phyloP scores from a whole-genome alignment of 495 filamentous ascomycete genomes.

The Lasiosphaeria miniovina region DNA sequence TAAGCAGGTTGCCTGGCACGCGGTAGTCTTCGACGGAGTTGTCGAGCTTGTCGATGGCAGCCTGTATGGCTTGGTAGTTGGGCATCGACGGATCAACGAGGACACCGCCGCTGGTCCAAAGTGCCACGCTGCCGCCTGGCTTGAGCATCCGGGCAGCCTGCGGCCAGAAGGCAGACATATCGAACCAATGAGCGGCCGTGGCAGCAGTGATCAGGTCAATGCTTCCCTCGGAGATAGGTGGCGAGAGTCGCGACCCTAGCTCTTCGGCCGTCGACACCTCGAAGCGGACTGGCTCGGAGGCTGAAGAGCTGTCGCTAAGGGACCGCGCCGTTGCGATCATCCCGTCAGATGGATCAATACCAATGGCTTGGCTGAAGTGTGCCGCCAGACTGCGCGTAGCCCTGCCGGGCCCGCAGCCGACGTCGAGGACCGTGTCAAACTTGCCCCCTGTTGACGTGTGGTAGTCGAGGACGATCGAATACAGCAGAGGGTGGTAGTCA shows the following conservation, averaged over 20 bases:
- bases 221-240: not conserved
- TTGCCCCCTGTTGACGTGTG: slow-evolving; percentile 48
- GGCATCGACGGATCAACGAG: slow-evolving; percentile 18
- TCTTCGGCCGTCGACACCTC: slow-evolving; percentile 45
- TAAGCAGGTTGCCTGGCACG: not conserved
- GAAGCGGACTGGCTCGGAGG: slow-evolving; percentile 35
- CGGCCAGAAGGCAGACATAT: slow-evolving; percentile 57
- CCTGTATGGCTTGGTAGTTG: not conserved
- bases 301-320: slow-evolving; percentile 26
- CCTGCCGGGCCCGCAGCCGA: slow-evolving; percentile 55
- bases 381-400: slow-evolving; percentile 37
- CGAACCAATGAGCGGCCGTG: slow-evolving; percentile 56
- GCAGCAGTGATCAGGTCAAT: not conserved
- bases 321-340: slow-evolving; percentile 48
- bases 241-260: slow-evolving; percentile 14
- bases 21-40: not conserved
- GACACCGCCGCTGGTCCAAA: slow-evolving; percentile 42
- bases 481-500: slow-evolving; percentile 42
- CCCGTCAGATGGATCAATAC: slow-evolving; percentile 46
- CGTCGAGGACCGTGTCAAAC: slow-evolving; percentile 45
- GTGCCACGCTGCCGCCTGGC: slow-evolving; percentile 53
- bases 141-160: slow-evolving; percentile 52
- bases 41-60: not conserved
- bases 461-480: slow-evolving; percentile 45
- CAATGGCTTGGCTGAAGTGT: slow-evolving; percentile 44